Base-by-base conservation (phyloP, 1,284 basidiomycete genomes). In the Malassezia pachydermatis region DNA sequence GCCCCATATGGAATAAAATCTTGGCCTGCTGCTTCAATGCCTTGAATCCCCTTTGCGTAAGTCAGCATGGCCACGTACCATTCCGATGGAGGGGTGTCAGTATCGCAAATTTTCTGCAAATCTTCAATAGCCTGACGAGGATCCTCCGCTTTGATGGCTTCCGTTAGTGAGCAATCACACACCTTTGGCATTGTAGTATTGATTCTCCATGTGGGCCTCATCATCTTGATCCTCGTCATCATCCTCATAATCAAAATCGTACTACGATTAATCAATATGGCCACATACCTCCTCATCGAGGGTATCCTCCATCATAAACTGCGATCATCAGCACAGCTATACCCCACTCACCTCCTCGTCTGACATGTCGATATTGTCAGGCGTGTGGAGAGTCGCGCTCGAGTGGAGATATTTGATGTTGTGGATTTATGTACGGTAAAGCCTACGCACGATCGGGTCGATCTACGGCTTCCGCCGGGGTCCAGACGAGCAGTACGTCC, bases 131-230 rank as follows among this genome's bases (percentile, higher is more conserved):
- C 90, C 37, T 80, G 84, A 64, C 90, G 84, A 13, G 88, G 84
- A 58, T 85, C 82, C 61, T 92, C 87, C 55, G 88, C 86, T 70
- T 95, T 95, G 74, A 88, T 83, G 33, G 81, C 89, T 92, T 62
- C 38, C 48, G 29, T 51, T 6, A 50, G 41, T 7, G 2, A 5
- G 19, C 9, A 9, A 4, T 3, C 4, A 33, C 82, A 54, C 60
- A 92, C 88, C 82, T 73, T 98, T 99, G 10, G 94, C 94, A 43
- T 84, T 85, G 74, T 98, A 98, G 75, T 99, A 99, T 79, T 89
- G 82, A 70, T 99, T 99, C 77, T 99, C 94, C 37, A 95, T 81
- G 72, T 95, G 90, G n/a, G 83, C 86, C 51, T 81, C 84, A 33
- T 80, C 86, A 9, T 82, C 88, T 25, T 60, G 58, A 24, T 60